Evolutionary conservation across 805 yeast species (phyloP).

Genomic region (Barnettozyma californica): DNA sequence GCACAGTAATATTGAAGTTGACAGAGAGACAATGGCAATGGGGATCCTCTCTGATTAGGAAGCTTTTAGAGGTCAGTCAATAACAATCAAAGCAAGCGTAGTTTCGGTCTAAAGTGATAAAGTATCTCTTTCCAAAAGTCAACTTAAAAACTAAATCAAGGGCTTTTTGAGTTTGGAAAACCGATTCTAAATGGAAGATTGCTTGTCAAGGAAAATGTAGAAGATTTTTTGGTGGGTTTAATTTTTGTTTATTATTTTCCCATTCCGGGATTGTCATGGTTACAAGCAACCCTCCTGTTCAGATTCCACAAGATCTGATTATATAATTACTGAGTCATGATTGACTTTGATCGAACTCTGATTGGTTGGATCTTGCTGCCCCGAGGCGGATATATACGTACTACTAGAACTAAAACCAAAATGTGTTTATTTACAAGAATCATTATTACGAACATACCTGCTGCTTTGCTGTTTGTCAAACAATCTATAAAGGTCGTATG

Average conservation of each 20-base stretch:
- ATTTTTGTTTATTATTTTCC: background rate
- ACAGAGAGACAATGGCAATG: background rate
- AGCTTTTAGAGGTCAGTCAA: background rate
- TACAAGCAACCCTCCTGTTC: background rate
- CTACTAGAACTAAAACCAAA: background rate
- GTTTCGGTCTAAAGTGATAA: background rate
- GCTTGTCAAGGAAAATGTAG: no score
- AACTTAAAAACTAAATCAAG: background rate
- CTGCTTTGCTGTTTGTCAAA: background rate
- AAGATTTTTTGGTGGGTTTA: background rate
- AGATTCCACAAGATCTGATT: background rate
- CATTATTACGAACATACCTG: background rate
- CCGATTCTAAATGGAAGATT: no score
- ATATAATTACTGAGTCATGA: background rate
- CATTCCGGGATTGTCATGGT: background rate
- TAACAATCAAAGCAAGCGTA: background rate
- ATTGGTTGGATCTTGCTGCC: constrained; percentile 2
- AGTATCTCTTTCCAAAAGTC: background rate
- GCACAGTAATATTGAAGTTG: no score
- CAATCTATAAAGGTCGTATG: background rate
- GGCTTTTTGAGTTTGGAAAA: no score
- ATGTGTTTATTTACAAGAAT: background rate
- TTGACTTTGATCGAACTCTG: background rate
- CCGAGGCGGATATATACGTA: background rate
- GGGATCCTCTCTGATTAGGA: background rate